Evolutionary conservation across 352 stramenopile species (phyloP).

Genomic region (Hyaloperonospora brassicae): DNA sequence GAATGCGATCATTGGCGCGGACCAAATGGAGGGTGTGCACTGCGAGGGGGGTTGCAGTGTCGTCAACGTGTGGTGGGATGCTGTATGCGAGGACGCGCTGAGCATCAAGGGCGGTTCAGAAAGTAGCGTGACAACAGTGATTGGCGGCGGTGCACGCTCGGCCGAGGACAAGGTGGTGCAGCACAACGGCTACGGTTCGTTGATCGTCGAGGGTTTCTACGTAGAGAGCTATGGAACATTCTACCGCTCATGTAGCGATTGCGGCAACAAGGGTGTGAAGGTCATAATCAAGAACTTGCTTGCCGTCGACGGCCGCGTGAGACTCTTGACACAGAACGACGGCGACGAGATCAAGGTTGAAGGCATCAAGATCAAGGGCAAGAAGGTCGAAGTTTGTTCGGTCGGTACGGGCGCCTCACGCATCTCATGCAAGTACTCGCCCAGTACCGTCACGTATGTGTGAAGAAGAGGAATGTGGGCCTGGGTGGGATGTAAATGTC

Average conservation of each 20-base stretch:
- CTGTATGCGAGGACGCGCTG: slow-evolving; percentile 29
- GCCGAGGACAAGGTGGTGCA: slow-evolving; percentile 51
- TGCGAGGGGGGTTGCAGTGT: slow-evolving; percentile 19
- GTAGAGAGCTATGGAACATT: slow-evolving; percentile 16
- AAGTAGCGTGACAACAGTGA: slow-evolving; percentile 24
- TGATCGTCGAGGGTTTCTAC: slow-evolving; percentile 22
- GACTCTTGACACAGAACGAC: slow-evolving; percentile 39
- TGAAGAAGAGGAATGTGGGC: too few species aligned
- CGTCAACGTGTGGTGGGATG: slow-evolving; percentile 23
- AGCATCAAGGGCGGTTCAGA: slow-evolving; percentile 33
- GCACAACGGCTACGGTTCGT: slow-evolving; percentile 28
- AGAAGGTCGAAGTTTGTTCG: slow-evolving; percentile 16
- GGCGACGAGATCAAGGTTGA: slow-evolving; percentile 33
- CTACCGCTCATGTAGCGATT: slow-evolving; percentile 18
- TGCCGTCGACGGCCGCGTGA: slow-evolving; percentile 20
- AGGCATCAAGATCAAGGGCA: slow-evolving; percentile 30
- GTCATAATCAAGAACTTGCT: slow-evolving; percentile 32
- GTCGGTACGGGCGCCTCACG: too few species aligned
- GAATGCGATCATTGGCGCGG: slow-evolving; percentile 51
- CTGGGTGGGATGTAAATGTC: too few species aligned
- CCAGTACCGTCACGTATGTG: too few species aligned
- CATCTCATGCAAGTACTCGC: too few species aligned
- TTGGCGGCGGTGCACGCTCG: slow-evolving; percentile 35
- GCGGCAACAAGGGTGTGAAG: slow-evolving; percentile 30
- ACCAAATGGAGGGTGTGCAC: slow-evolving; percentile 10